Base-by-base conservation (phyloP, 345 rosid species). In the Chamaenerion angustifolium region DNA sequence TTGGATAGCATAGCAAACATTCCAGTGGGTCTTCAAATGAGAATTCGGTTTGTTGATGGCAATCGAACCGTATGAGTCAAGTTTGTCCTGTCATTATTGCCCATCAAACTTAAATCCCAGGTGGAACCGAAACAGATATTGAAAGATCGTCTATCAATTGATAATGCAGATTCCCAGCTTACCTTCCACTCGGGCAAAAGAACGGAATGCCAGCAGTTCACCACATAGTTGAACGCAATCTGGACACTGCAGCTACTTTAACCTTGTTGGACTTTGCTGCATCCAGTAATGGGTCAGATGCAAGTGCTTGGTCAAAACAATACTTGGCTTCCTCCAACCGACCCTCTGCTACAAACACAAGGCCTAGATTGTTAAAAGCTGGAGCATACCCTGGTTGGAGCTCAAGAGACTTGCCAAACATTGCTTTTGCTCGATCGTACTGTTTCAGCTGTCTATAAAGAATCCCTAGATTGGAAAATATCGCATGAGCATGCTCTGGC, bases 301-400 rank as follows among this genome's bases (percentile, higher is more conserved):
- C 54, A 21, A 87, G 81, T 47, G 96, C 79, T 62, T 68, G 83
- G 51, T 74, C 76, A 27, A 88, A 92, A 55, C 90, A 92, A 68
- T 74, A 82, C 56, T 75, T 76, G 35, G 96, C 99, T 78, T 84
- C 96, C 76, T 76, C 94, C 88, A 69, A 84, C 46, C 58, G 75
- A 56, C 84, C 83, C 71, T 84, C 84, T 0, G 95, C 95, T 16
- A 88, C 76, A 65, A 88, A 84, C 41, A 92, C 95, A 0, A 88
- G 99, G 16, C 96, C 99, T 3, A 85, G 75, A 65, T 92, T 92
- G 79, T 84, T 92, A 61, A 76, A 85, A 40, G 98, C 96, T 49
- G 95, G 98, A 49, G 98, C 88, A 62, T 92, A 88, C 13, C 93
- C 94, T 1, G 95, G 96, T 51, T 62, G 76, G 49, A 92, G 89